These are phyloP conservation scores for Fusarium subglutinans DNA, from an alignment of 2,329 filamentous ascomycete species.

Conservation along the genomic window DNA sequence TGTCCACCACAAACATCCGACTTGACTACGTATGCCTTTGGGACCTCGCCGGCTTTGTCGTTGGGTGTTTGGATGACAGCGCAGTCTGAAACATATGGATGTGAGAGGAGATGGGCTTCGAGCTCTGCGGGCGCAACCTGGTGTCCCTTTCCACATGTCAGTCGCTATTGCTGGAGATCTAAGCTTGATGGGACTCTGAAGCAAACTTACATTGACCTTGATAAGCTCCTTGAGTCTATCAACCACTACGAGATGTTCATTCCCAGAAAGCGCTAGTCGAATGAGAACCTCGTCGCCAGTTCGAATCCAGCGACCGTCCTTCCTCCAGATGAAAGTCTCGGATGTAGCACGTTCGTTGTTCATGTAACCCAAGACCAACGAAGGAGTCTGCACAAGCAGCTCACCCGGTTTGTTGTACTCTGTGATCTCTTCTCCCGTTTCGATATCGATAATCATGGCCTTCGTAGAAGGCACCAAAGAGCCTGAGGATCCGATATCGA, in stretches of 20 bases:
- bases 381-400: rapidly evolving
- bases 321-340: rapidly evolving
- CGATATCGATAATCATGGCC: not conserved
- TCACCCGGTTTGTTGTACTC: not conserved
- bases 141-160: not conserved
- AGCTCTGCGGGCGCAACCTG: not conserved
- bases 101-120: not conserved
- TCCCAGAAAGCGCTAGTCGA: not conserved
- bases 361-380: not conserved
- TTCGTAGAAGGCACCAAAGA: rapidly evolving
- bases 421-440: not conserved
- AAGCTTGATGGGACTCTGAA: rapidly evolving
- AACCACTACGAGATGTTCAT: rapidly evolving
- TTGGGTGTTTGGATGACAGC: not conserved
- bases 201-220: not conserved
- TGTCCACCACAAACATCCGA: rapidly evolving
- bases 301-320: not conserved
- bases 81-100: not conserved
- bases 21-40: not conserved
- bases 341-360: not conserved
- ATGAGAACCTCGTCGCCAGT: not conserved
- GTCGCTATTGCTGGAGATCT: not conserved
- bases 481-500: not conserved
- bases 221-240: not conserved
- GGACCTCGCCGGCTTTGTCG: not conserved